phyloP scores from a whole-genome alignment of 2,329 filamentous ascomycete species.

The Cladosporium colombiae region DNA sequence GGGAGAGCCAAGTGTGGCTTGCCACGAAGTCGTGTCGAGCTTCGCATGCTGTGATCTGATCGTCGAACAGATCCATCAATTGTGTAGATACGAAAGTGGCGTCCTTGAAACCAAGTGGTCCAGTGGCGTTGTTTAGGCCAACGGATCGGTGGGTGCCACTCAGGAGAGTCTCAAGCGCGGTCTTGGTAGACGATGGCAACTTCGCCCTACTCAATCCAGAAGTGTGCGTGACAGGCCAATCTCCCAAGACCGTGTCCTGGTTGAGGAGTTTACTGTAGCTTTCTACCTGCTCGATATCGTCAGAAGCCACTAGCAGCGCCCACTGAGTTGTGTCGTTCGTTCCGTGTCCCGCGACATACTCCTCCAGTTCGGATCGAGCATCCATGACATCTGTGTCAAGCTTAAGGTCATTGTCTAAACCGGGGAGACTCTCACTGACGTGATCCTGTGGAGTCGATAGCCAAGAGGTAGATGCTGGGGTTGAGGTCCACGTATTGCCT shows the following conservation, averaged over 20 bases:
- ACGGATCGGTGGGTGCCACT: background rate
- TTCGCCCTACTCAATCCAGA: background rate
- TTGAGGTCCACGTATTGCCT: background rate
- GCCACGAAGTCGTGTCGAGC: constrained; percentile 80
- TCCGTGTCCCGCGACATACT: constrained; percentile 8
- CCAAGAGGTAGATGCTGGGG: background rate
- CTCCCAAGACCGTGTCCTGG: background rate
- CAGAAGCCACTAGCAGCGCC: constrained; percentile 4
- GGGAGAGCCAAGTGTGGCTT: constrained; percentile 64
- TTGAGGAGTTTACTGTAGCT: background rate
- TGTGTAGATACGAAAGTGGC: background rate
- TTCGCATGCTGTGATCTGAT: constrained; percentile 74
- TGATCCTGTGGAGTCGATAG: background rate
- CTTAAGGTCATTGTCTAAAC: background rate
- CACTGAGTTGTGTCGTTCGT: background rate
- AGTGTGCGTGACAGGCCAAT: background rate
- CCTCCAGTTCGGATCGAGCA: constrained; percentile 14
- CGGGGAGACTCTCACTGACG: background rate
- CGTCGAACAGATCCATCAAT: constrained; percentile 59
- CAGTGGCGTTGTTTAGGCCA: background rate
- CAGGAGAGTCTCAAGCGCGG: constrained; percentile 1
- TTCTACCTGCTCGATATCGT: background rate
- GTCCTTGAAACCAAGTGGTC: background rate
- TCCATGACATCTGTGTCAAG: constrained; percentile 10
- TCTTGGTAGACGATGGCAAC: background rate